phyloP scores from a whole-genome alignment of 768 basidiomycete species.

The Tephrocybe rancida region DNA sequence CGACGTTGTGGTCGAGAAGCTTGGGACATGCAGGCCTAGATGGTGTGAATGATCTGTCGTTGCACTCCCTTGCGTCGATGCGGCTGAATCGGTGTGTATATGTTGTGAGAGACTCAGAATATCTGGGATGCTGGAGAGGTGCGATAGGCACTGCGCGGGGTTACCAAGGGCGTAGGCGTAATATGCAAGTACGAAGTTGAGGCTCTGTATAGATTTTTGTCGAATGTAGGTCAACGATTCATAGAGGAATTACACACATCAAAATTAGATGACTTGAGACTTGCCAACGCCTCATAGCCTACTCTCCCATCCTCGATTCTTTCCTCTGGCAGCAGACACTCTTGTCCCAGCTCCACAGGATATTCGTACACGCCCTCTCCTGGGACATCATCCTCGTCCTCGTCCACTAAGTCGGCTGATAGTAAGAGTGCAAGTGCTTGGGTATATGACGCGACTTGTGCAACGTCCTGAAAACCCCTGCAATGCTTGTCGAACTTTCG shows the following conservation, averaged over 20 bases:
- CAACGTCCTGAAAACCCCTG: constrained; percentile 56
- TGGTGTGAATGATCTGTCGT: constrained; percentile 18
- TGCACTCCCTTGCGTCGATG: constrained; percentile 40
- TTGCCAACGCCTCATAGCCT: constrained; percentile 58
- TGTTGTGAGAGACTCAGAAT: constrained; percentile 56
- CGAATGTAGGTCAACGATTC: constrained; percentile 8
- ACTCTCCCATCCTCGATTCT: constrained; percentile 56
- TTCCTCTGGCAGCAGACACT: constrained; percentile 59
- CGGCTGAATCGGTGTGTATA: constrained; percentile 42
- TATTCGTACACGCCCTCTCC: constrained; percentile 35
- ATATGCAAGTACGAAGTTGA: constrained; percentile 72
- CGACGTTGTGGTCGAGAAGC: constrained; percentile 37
- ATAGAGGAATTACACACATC: no score
- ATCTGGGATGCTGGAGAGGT: constrained; percentile 58
- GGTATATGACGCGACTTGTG: constrained; percentile 69
- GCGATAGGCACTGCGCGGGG: constrained; percentile 61
- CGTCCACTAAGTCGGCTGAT: constrained; percentile 47
- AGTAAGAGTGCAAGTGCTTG: constrained; percentile 64
- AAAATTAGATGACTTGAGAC: constrained; percentile 48
- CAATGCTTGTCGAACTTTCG: constrained; percentile 90
- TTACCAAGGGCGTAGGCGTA: constrained; percentile 78
- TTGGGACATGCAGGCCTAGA: constrained; percentile 35
- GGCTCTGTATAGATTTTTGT: constrained; percentile 44
- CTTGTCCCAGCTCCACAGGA: constrained; percentile 50
- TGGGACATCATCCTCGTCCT: constrained; percentile 52